These are phyloP conservation scores for Rhynchosporium secalis DNA, from an alignment of 2,329 filamentous ascomycete species.

Conservation along the genomic window DNA sequence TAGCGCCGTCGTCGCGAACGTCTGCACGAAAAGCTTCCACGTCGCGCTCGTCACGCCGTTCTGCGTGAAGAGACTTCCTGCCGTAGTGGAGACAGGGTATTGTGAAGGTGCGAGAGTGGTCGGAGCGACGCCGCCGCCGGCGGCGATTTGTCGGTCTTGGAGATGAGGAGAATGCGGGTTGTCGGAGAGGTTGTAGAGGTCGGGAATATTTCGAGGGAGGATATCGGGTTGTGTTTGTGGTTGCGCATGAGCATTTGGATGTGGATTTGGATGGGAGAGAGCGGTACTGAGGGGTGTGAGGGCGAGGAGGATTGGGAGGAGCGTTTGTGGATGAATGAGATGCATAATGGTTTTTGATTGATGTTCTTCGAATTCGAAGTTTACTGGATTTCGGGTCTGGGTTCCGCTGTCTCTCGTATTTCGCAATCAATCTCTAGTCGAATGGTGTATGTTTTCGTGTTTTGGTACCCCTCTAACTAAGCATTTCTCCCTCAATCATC, in stretches of 20 bases:
- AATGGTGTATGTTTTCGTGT: background rate
- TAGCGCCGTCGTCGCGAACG: conserved; percentile 37
- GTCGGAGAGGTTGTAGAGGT: background rate
- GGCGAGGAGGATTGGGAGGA: conserved; percentile 1
- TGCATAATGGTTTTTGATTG: background rate
- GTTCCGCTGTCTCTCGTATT: background rate
- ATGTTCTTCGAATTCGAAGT: background rate
- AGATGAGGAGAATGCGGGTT: background rate
- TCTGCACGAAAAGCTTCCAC: conserved; percentile 33
- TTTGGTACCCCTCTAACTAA: background rate
- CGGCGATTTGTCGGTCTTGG: conserved; percentile 18
- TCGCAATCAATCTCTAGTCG: background rate
- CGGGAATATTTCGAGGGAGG: background rate
- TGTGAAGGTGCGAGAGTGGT: conserved; percentile 25
- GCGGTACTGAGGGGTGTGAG: background rate
- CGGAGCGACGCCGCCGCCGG: conserved; percentile 19
- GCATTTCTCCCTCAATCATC: background rate
- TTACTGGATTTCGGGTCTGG: background rate
- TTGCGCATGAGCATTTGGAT: background rate
- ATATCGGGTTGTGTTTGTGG: background rate
- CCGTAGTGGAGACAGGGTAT: conserved; percentile 24
- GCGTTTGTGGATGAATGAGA: background rate
- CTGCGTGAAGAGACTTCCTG: conserved; percentile 26
- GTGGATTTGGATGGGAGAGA: background rate
- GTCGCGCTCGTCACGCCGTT: conserved; percentile 27